Evolutionary conservation across 1,284 basidiomycete species (phyloP).

Genomic region (Agaricales sp.): DNA sequence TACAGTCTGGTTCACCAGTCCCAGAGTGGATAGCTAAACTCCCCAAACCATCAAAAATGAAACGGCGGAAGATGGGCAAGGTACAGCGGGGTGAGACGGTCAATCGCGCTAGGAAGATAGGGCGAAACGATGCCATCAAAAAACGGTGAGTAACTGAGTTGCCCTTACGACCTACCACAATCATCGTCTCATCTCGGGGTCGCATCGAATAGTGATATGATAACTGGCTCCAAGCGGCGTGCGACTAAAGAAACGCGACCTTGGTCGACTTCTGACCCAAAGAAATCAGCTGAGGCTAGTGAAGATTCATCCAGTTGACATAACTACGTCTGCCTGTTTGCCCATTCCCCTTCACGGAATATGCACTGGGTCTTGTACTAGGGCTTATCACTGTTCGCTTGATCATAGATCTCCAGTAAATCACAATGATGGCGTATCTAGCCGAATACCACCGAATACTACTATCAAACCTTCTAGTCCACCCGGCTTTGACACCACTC

Average conservation of each 20-base stretch:
- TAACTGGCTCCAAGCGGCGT: constrained; percentile 58
- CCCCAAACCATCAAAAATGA: constrained; percentile 83
- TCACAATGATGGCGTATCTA: no score
- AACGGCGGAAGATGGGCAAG: constrained; percentile 77
- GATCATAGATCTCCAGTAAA: no score
- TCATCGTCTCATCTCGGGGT: background rate
- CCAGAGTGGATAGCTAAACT: constrained; percentile 87
- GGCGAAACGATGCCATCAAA: constrained; percentile 62
- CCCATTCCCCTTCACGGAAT: background rate
- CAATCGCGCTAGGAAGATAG: constrained; percentile 65
- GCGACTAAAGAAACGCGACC: constrained; percentile 23
- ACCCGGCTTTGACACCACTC: no score
- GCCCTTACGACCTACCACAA: constrained; percentile 4
- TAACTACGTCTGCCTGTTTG: background rate
- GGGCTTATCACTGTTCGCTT: background rate
- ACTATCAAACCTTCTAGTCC: no score
- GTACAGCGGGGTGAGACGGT: constrained; percentile 71
- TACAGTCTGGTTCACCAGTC: constrained; percentile 81
- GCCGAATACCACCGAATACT: no score
- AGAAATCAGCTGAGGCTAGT: constrained; percentile 4
- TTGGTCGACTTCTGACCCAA: background rate
- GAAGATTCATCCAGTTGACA: background rate
- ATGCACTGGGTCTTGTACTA: background rate
- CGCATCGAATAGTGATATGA: constrained; percentile 48
- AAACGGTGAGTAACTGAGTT: constrained; percentile 40